Base-by-base conservation (phyloP, 1,284 basidiomycete species). In the Pseudozyma tsukubaensis region DNA sequence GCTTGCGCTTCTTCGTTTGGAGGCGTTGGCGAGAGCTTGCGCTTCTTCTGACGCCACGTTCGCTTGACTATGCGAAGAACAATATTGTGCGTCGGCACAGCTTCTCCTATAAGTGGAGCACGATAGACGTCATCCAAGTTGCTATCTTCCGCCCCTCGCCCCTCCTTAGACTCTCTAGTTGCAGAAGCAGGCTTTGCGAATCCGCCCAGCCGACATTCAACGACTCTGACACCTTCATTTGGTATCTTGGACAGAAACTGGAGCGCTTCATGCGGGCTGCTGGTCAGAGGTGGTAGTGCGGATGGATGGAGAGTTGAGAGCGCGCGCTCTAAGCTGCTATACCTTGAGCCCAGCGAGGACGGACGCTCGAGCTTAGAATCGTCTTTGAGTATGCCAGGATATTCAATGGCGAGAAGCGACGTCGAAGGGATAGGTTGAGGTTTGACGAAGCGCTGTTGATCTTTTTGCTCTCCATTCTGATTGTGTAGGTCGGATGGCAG, bases 201-300 rank as follows among this genome's bases (percentile, higher is more conserved):
- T 2, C 50, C 36, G 8, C 62, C 72, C 2, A 79, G 71, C 12
- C 77, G 67, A 50, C 81, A 83, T 44, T 83, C 81, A 11, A 83
- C 42, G 12, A 68, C 32, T 13, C 55, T 64, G 9, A 74, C 45
- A 1, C 70, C 72, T 0, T 58, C 52, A 18, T 74, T 71, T 4
- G 59, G 56, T 7, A 79, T 69, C 14, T 50, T 55, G 5, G 68
- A 52, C 21, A 83, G 66, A 42, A 76, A 80, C 8, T 53, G 50
- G 50, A 83, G 70, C 7, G 72, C 80, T 12, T 61, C 56, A 21
- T 69, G 43, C 0, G 78, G 71, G n/a, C 61, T 72, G 36, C 63
- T 67, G 1, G 72, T 67, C 34, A 60, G n/a, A 2, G 72, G 61
- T 3, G 68, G 70, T 14, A 76, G 35, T 21, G 72, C 8, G 39